Evolutionary conservation across 176 grass and related monocot species (phyloP), one percentile per base, ranked within the genome.

Genomic region (Oryza meyeriana): DNA sequence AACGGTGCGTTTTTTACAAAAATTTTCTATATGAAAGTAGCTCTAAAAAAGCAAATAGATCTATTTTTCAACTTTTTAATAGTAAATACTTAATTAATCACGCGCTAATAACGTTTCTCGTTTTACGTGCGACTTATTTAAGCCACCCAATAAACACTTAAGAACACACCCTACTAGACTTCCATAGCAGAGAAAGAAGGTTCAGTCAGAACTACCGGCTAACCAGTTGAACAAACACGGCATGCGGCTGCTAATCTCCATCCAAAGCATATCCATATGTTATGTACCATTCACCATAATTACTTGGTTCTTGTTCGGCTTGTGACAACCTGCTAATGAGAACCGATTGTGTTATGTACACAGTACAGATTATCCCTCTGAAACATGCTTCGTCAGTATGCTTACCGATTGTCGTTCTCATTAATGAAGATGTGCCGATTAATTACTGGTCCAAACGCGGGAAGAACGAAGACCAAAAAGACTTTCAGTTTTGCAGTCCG

Each of bases 401-500:
- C 29, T 12, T 7, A 2, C 74, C 38, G 16, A 26, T 76, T 7
- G 0, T 33, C 34, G 26, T 6, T 61, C 34, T 62, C 8, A n/a
- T 22, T 78, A 61, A 65, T 0, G 61, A 65, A 32, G 76, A 65
- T 66, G 17, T 32, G 61, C 5, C 17, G 0, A 22, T 42, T 1
- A 64, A 45, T n/a, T 66, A 33, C 61, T 22, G 26, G 20, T 45
- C 61, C 61, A 31, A 26, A 78, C 61, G 61, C 38, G 36, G 76
- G 76, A 78, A 44, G 76, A 41, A n/a, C 22, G 18, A 47, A 28
- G 38, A 12, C 61, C 4, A 25, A 28, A 28, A 18, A 45, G 65
- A 68, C 66, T 61, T 78, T 40, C 1, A 8, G 14, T 78, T 78
- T 78, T 65, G 17, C 76, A 65, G 76, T 65, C 61, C 22, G 10